These are phyloP conservation scores for Eucalyptus melliodora DNA, from an alignment of 345 rosid genomes.

Conservation along the genomic window DNA sequence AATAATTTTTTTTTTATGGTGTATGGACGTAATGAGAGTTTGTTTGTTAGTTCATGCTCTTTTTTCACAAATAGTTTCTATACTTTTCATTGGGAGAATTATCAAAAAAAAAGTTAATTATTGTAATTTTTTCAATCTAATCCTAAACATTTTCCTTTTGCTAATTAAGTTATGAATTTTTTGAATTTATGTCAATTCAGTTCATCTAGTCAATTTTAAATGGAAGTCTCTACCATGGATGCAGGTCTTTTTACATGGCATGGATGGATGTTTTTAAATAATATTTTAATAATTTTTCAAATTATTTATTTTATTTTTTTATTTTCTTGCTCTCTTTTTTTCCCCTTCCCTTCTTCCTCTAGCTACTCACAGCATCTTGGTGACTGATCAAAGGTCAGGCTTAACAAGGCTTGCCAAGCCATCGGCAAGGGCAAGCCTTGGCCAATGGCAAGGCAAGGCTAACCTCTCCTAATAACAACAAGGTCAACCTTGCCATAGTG, in stretches of 20 bases:
- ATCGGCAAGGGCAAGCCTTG: too few species aligned
- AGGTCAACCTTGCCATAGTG: too few species aligned
- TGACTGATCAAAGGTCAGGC: neutral
- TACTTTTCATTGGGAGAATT: neutral
- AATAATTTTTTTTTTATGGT: neutral
- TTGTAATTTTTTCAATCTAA: too few species aligned
- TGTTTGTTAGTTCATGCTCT: neutral
- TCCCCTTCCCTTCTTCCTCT: neutral
- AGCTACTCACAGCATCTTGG: neutral
- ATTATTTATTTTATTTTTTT: too few species aligned
- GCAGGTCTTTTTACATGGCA: neutral
- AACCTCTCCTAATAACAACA: too few species aligned
- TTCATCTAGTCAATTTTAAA: too few species aligned
- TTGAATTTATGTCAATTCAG: too few species aligned
- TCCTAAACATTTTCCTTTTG: too few species aligned
- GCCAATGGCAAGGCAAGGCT: neutral
- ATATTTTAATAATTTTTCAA: too few species aligned
- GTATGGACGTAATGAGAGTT: neutral
- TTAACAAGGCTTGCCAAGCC: neutral
- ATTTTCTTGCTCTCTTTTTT: neutral
- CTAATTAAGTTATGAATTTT: too few species aligned
- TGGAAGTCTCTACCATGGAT: neutral
- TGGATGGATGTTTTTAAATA: too few species aligned
- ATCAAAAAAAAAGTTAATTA: rapidly evolving
- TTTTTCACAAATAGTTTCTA: neutral